phyloP scores from a whole-genome alignment of 495 filamentous ascomycete genomes.

The Podospora comata region DNA sequence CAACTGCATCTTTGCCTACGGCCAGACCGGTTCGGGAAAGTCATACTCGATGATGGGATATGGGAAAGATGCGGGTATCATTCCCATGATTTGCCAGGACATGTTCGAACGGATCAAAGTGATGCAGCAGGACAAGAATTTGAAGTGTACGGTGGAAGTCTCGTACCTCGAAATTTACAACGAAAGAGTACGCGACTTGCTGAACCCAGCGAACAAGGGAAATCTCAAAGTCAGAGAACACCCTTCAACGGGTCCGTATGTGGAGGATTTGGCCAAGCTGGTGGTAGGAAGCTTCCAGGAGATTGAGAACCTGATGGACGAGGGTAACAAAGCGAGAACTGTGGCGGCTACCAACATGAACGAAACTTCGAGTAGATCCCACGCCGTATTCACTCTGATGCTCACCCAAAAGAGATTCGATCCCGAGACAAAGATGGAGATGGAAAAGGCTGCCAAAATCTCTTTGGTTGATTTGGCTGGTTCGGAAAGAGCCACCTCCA shows the following conservation, averaged over 20 bases:
- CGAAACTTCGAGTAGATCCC: slow-evolving; percentile 95
- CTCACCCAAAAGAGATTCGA: slow-evolving; percentile 93
- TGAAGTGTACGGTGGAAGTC: slow-evolving; percentile 91
- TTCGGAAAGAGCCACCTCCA: slow-evolving; percentile 93
- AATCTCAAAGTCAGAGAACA: slow-evolving; percentile 97
- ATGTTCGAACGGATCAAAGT: slow-evolving; percentile 86
- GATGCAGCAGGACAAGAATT: slow-evolving; percentile 71
- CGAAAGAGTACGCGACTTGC: slow-evolving; percentile 90
- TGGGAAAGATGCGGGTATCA: slow-evolving; percentile 92
- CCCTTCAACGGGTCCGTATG: slow-evolving; percentile 94
- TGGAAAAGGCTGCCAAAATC: slow-evolving; percentile 97
- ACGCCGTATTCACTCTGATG: slow-evolving; percentile 96
- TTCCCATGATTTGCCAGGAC: slow-evolving; percentile 94
- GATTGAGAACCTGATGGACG: slow-evolving; percentile 97
- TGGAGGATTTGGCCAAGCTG: slow-evolving; percentile 94
- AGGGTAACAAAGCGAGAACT: slow-evolving; percentile 97
- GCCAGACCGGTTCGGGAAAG: slow-evolving; percentile 97
- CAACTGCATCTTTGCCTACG: slow-evolving; percentile 99
- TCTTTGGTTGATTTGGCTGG: slow-evolving; percentile 97
- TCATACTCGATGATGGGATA: slow-evolving; percentile 99
- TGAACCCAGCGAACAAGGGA: slow-evolving; percentile 94
- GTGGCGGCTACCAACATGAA: slow-evolving; percentile 99
- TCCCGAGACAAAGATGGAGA: slow-evolving; percentile 88
- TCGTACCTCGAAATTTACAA: slow-evolving; percentile 99
- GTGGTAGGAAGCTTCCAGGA: slow-evolving; percentile 96